Conservation (phyloP, 768 basidiomycete species). For the Daedalea quercina region DNA sequence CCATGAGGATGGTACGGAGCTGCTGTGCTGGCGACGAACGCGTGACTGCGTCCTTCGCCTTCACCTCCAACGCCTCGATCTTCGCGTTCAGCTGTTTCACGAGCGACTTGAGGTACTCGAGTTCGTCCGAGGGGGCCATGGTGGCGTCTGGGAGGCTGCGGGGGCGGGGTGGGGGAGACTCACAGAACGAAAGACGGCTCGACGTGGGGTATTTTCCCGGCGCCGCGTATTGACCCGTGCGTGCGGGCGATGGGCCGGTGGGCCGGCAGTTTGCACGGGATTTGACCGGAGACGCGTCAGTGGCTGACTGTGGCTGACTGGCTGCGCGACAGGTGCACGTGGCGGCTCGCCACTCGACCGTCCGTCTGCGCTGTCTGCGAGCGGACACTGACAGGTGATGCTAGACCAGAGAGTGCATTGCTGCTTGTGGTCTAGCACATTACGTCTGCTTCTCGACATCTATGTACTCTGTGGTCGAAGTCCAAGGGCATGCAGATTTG, state of each 20-base stretch:
- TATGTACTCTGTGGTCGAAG: too few relatives aligned
- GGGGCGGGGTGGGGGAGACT: background rate
- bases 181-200: too few relatives aligned
- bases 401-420: too few relatives aligned
- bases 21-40: conserved; percentile 66
- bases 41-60: conserved; percentile 42
- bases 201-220: too few relatives aligned
- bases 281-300: conserved; percentile 12
- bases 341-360: too few relatives aligned
- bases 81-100: conserved; percentile 88
- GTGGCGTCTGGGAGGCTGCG: conserved; percentile 9
- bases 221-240: background rate
- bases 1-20: conserved; percentile 87
- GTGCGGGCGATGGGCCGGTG: conserved; percentile 2
- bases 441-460: too few relatives aligned
- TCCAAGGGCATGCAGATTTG: too few relatives aligned
- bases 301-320: too few relatives aligned
- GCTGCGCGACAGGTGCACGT: too few relatives aligned
- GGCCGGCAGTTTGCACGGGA: conserved; percentile 7
- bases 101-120: conserved; percentile 92
- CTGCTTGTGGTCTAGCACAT: too few relatives aligned
- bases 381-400: too few relatives aligned
- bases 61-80: conserved; percentile 72
- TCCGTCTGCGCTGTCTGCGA: too few relatives aligned
- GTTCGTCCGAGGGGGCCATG: conserved; percentile 70